A percentile compares a stretch with the other conserved stretches of the same genome.
Conservation (phyloP, 1,284 basidiomycete genomes). For the Ceratobasidium sp. region DNA sequence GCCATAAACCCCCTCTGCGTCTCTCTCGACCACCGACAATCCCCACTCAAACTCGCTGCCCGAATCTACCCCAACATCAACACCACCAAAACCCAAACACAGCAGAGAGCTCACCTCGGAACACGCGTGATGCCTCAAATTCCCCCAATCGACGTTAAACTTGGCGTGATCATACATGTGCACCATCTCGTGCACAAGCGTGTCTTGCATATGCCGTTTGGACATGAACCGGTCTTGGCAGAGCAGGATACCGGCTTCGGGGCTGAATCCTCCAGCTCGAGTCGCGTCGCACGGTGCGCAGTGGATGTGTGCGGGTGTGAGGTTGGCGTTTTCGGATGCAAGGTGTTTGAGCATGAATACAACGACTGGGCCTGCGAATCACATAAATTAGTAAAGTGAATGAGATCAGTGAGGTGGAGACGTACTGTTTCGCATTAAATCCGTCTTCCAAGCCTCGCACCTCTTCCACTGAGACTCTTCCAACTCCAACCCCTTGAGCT, state of each 20-base stretch:
- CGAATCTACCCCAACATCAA: conserved; percentile 70
- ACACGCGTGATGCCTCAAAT: conserved; percentile 93
- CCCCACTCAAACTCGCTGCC: conserved; percentile 91
- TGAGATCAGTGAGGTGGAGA: conserved; percentile 36
- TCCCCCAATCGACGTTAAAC: conserved; percentile 91
- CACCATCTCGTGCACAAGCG: conserved; percentile 92
- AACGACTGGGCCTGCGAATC: conserved; percentile 72
- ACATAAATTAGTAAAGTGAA: conserved; percentile 3
- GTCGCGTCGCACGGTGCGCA: conserved; percentile 81
- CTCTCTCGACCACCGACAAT: conserved; percentile 86
- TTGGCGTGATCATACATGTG: conserved; percentile 95
- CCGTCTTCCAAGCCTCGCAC: conserved; percentile 55
- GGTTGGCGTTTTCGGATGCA: conserved; percentile 67
- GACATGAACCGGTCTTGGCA: conserved; percentile 84
- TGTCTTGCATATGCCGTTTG: conserved; percentile 90
- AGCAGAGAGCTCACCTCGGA: conserved; percentile 83
- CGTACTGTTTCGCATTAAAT: conserved; percentile 53
- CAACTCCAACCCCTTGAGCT: conserved; percentile 43
- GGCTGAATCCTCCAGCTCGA: conserved; percentile 82
- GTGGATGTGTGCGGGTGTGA: conserved; percentile 70
- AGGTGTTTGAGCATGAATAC: conserved; percentile 91
- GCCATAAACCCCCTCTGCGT: conserved; percentile 71
- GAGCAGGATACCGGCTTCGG: conserved; percentile 77
- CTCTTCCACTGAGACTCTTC: conserved; percentile 52
- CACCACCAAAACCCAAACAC: conserved; percentile 91